Base-by-base conservation (phyloP, 2,329 filamentous ascomycete genomes). In the Calonectria leucothoes region DNA sequence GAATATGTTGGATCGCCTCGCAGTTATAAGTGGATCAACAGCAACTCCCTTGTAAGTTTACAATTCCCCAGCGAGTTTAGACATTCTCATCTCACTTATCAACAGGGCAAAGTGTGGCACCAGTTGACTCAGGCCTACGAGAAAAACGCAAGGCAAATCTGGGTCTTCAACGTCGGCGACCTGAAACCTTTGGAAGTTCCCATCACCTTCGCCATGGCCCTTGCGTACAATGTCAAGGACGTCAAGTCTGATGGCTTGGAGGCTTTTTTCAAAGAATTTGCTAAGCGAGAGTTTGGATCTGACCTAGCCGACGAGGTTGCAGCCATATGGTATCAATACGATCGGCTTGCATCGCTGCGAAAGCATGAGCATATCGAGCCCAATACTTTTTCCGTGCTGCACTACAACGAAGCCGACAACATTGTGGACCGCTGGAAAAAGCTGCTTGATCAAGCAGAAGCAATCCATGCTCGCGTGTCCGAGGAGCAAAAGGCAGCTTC, bases 151-250 rank as follows among this genome's bases (percentile, higher is more conserved):
- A 84, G 87, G 35, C 85, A 88, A 20, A 90, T 92, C 31, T 92
- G 91, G 91, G 85, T 92, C 25, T 89, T 92, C 73, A 93, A 93
- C 51, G 89, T 92, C 1, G 91, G 90, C 14, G 91, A 93, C 74
- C 84, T 92, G 55, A 93, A 92, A 77, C 89, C 90, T 0, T 83
- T 89, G 25, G 90, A 91, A 78, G 82, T 90, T 0, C 88, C 89
- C 0, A 88, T 91, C 70, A 87, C 86, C 31, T 90, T 90, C 77
- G 89, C 88, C 74, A 86, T 92, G 77, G 87, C 88, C 20, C 83
- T 92, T 42, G 90, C 90, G 0, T 92, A 91, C 82, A 86, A 92
- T 68, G 86, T 90, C 23, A 81, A 86, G 8, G 82, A 81, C 1
- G 84, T 89, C 31, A 88, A 86, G 7, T 85, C 80, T 1, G 67